Evolutionary conservation across 2,329 filamentous ascomycete genomes (phyloP).

Genomic region (Ceratocystiopsis sp.): DNA sequence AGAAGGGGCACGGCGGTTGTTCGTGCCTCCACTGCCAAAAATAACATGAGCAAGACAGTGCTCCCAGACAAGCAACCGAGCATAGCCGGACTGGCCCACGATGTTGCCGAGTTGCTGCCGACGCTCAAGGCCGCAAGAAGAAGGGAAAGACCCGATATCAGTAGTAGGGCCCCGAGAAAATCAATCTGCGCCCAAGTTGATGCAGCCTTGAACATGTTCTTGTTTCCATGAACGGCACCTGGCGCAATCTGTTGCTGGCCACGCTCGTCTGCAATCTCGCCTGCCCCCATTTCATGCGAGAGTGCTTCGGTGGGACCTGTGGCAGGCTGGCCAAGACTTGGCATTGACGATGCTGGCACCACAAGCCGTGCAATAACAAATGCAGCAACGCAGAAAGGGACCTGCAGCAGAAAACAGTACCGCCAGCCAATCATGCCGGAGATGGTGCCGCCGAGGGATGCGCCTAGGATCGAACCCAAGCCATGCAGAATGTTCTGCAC

Average conservation of each 20-base stretch:
- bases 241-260: too few relatives aligned
- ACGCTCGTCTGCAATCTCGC: slow-evolving; percentile 5
- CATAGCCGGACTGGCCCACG: slow-evolving; percentile 33
- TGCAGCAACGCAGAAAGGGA: slow-evolving; percentile 39
- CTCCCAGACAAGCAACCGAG: slow-evolving; percentile 27
- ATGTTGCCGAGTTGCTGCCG: slow-evolving; percentile 35
- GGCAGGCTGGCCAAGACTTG: background rate
- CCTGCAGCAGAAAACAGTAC: slow-evolving; percentile 47
- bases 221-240: slow-evolving; percentile 6
- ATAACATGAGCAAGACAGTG: slow-evolving; percentile 23
- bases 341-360: background rate
- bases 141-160: slow-evolving; percentile 36
- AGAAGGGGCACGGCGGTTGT: slow-evolving; percentile 36
- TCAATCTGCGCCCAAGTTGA: slow-evolving; percentile 39
- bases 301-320: too few relatives aligned
- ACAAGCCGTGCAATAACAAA: slow-evolving; percentile 14
- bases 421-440: slow-evolving; percentile 51
- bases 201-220: slow-evolving; percentile 6
- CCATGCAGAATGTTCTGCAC: slow-evolving; percentile 56
- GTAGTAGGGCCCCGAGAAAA: slow-evolving; percentile 35
- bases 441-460: slow-evolving; percentile 51
- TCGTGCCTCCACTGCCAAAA: slow-evolving; percentile 30
- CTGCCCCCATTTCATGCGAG: too few relatives aligned
- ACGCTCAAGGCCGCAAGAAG: slow-evolving; percentile 39
- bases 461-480: slow-evolving; percentile 48